A percentile compares a stretch with the other conserved stretches of the same genome.
phyloP scores from a whole-genome alignment of 495 filamentous ascomycete genomes.

The Coniosporium apollinis region DNA sequence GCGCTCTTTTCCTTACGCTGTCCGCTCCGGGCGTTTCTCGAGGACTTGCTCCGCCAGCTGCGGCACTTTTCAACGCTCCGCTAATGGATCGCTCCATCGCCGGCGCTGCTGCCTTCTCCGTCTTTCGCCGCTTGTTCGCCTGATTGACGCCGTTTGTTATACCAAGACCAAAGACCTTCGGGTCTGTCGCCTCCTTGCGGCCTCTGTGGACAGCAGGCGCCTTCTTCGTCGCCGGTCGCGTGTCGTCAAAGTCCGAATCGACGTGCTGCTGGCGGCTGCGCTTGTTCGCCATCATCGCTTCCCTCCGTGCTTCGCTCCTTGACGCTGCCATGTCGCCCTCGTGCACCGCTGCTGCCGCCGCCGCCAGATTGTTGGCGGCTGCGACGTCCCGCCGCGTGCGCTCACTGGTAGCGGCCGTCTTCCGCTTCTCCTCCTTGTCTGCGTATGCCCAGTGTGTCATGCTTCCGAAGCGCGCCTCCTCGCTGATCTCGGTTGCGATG shows the following conservation, averaged over 20 bases:
- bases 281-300: constrained; percentile 50
- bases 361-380: constrained; percentile 44
- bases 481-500: constrained; percentile 78
- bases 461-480: constrained; percentile 83
- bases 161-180: constrained; percentile 33
- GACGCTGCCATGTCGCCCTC: constrained; percentile 59
- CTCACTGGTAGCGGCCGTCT: constrained; percentile 41
- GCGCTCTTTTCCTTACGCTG: constrained; percentile 28
- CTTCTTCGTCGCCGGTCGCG: constrained; percentile 33
- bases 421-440: constrained; percentile 55
- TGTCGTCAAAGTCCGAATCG: constrained; percentile 68
- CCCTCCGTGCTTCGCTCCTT: constrained; percentile 65
- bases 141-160: constrained; percentile 26
- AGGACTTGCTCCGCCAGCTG: constrained; percentile 37
- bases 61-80: constrained; percentile 33
- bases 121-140: constrained; percentile 58
- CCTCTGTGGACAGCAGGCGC: constrained; percentile 37
- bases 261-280: constrained; percentile 28
- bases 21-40: constrained; percentile 48
- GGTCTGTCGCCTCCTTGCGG: constrained; percentile 29
- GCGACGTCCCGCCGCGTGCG: constrained; percentile 62
- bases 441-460: constrained; percentile 89
- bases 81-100: constrained; percentile 59
- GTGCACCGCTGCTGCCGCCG: constrained; percentile 49
- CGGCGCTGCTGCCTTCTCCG: constrained; percentile 45